Base-by-base conservation (phyloP, 805 yeast species). In the Candida anglica region DNA sequence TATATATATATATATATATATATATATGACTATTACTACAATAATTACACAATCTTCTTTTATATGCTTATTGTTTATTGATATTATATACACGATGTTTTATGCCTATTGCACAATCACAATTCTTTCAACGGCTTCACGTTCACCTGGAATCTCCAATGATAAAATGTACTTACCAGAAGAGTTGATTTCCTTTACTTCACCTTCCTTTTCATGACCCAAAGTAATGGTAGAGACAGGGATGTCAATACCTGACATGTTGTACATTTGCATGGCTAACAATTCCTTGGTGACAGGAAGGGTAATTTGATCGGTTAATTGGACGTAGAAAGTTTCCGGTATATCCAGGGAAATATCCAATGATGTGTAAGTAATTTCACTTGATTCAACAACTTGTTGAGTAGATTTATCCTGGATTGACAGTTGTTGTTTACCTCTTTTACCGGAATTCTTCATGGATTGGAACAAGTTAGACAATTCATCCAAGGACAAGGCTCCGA, bases 381-480 rank as follows among this genome's bases (percentile, higher is more conserved):
- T 36, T 13, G 52, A 34, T 19, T 41, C 41, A 33, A 52, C 44
- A 7, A 5, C 15, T 20, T 37, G 18, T 23, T 43, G 36, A 2
- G 19, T 36, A 9, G 33, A 11, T 2, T 29, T 33, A 7, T 29
- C 33, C 23, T 21, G 9, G 10, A 11, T 21, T 21, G 10, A 9
- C 23, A 11, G 10, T 21, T n/a, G 26, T 22, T 18, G 32, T 24
- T 16, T 28, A 17, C 44, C 41, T 20, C 26, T 36, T 14, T 19
- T 16, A 16, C 47, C 30, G n/a, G n/a, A n/a, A 29, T 54, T 48
- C 16, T 27, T 32, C 56, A 63, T 54, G 33, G 47, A 45, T 27
- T 51, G 45, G 41, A 67, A 64, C 39, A 67, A 53, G 31, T 32
- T 43, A 9, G 66, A 55, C 42, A 67, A 59, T 37, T 66, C 69